Evolutionary conservation across 768 basidiomycete species (phyloP), one percentile per base, ranked within the genome.

Genomic region (Gloeostereum incarnatum): DNA sequence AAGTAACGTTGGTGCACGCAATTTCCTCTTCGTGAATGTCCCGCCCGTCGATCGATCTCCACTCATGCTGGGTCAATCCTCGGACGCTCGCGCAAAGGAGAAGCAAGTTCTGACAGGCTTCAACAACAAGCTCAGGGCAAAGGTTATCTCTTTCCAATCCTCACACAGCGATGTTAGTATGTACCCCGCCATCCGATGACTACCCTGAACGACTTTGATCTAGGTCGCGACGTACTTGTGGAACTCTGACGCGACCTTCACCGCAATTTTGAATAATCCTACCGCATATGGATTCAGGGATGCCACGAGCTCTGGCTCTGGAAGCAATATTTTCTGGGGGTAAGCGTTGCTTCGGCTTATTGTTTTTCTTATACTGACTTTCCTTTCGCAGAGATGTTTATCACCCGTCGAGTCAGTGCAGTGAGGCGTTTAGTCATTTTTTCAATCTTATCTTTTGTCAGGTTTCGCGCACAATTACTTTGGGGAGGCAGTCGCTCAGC

Each of bases 281-380:
- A 61, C 57, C 1, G 48, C 59, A 14, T 78, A 66, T 39, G 76
- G 76, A 1, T 75, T 78, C 51, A 56, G 60, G n/a, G 75, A 79
- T 45, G 65, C 63, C 2, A 66, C 65, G 2, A 62, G 66, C 0
- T 69, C 57, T 39, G 74, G 73, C 7, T 52, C 50, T 16, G 58
- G 53, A 21, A 26, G 62, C 9, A 62, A 62, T 10, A 56, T 65
- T 35, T 77, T 77, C 63, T 77, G 75, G 75, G 69, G 68, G 72
- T 73, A 44, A 40, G 68, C n/a, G n/a, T n/a, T n/a, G n/a, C n/a
- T 51, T 35, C 0, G 17, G 13, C 7, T 33, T 21, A 37, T 16
- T 4, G 9, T 11, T 36, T 27, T 36, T 18, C 9, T 25, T 18
- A 13, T 18, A 7, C 11, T n/a, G n/a, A n/a, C n/a, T n/a, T n/a